Evolutionary conservation across 2,329 filamentous ascomycete species (phyloP).

Genomic region (Ophiostoma angusticollis): DNA sequence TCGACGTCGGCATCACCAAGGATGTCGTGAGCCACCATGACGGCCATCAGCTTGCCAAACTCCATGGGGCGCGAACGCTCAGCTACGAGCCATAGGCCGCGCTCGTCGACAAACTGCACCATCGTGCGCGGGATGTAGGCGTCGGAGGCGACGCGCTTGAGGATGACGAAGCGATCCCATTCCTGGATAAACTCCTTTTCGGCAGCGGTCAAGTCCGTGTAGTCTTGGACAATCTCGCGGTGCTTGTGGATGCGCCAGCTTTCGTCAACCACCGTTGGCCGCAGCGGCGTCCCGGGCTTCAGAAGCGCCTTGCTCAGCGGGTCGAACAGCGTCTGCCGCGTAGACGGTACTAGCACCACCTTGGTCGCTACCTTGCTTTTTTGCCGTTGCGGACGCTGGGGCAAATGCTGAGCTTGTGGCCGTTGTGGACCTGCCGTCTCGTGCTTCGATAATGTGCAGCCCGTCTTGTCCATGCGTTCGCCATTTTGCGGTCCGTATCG

Average conservation of each 20-base stretch:
- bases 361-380: not conserved
- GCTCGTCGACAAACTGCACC: conserved; percentile 36
- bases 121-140: conserved; percentile 40
- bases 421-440: too few species aligned
- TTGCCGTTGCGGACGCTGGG: conserved; percentile 6
- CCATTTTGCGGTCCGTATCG: conserved; percentile 29
- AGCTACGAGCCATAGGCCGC: conserved; percentile 38
- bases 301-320: conserved; percentile 41
- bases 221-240: conserved; percentile 43
- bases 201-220: conserved; percentile 38
- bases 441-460: too few species aligned
- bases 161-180: conserved; percentile 44
- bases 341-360: conserved; percentile 32
- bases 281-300: conserved; percentile 34
- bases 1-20: conserved; percentile 31
- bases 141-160: conserved; percentile 36
- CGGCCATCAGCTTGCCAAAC: conserved; percentile 40
- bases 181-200: conserved; percentile 47
- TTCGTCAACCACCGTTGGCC: conserved; percentile 31
- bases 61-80: conserved; percentile 36
- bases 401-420: too few species aligned
- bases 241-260: conserved; percentile 48
- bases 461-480: conserved; percentile 10
- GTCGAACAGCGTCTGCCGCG: conserved; percentile 42
- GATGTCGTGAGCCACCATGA: conserved; percentile 36